Percentiles rank a stretch among this genome's conserved stretches.
Conservation (phyloP, 148 eudicot species). For the Cornus kousa region DNA sequence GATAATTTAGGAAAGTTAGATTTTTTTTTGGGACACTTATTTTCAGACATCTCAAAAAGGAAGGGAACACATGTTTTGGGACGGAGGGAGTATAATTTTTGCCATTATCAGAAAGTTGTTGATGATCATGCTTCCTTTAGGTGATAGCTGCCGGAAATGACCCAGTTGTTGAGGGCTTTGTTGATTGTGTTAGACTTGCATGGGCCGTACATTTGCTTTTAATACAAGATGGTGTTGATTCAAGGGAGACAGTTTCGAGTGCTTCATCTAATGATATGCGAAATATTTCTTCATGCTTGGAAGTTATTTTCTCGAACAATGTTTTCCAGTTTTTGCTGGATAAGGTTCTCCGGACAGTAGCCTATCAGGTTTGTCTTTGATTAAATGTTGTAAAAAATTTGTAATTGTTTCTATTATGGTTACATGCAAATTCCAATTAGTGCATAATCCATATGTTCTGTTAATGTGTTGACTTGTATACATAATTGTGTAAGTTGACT, state of each 20-base stretch:
- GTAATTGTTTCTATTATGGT: background rate
- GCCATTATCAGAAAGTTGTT: conserved; percentile 12
- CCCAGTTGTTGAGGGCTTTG: conserved; percentile 62
- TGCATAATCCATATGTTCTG: background rate
- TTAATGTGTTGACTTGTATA: background rate
- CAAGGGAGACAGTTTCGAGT: conserved; percentile 45
- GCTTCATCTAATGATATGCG: conserved; percentile 50
- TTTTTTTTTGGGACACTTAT: no score
- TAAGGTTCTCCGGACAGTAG: conserved; percentile 82
- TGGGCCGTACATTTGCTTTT: conserved; percentile 87
- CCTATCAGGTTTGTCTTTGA: conserved; percentile 72
- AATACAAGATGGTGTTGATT: conserved; percentile 53
- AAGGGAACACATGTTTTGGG: no score
- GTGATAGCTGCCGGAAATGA: conserved; percentile 59
- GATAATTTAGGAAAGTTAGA: no score
- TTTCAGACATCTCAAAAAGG: no score
- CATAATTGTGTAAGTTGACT: background rate
- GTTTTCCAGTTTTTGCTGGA: conserved; percentile 84
- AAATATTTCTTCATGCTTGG: conserved; percentile 68
- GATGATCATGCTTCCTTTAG: conserved; percentile 36
- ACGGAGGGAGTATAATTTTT: background rate
- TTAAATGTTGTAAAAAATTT: background rate
- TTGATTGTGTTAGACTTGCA: conserved; percentile 80
- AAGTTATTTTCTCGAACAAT: conserved; percentile 64
- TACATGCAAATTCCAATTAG: background rate